Evolutionary conservation across 2,329 filamentous ascomycete species (phyloP).

Genomic region (Neocucurbitaria cava): DNA sequence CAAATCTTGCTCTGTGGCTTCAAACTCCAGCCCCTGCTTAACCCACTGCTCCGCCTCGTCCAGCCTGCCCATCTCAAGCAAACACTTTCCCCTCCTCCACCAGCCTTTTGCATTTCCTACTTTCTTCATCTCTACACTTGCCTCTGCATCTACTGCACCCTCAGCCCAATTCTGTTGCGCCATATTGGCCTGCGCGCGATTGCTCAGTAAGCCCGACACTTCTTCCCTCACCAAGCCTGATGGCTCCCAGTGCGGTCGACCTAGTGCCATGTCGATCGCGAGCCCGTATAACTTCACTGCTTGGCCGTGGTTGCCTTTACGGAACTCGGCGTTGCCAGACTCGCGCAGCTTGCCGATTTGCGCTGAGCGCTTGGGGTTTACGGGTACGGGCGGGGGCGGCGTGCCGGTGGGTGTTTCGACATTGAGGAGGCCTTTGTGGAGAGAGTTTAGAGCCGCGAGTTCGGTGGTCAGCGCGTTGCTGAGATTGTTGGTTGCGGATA

Average conservation of each 20-base stretch:
- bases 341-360: constrained; percentile 92
- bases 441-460: constrained; percentile 75
- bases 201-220: constrained; percentile 77
- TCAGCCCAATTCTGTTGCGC: constrained; percentile 81
- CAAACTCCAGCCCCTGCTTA: constrained; percentile 78
- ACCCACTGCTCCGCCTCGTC: constrained; percentile 85
- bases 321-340: constrained; percentile 80
- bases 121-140: constrained; percentile 85
- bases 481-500: constrained; percentile 59
- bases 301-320: constrained; percentile 76
- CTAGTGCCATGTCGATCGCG: constrained; percentile 88
- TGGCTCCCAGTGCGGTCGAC: constrained; percentile 87
- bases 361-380: constrained; percentile 90
- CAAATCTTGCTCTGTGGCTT: constrained; percentile 63
- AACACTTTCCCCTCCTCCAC: constrained; percentile 85
- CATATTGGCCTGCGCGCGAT: constrained; percentile 91
- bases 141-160: constrained; percentile 85
- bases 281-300: constrained; percentile 82
- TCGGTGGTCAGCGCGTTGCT: constrained; percentile 49
- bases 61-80: constrained; percentile 88
- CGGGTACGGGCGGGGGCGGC: constrained; percentile 85
- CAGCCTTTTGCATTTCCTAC: constrained; percentile 92
- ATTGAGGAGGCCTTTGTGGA: constrained; percentile 76
- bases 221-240: constrained; percentile 84
- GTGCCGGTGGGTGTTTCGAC: constrained; percentile 69